Evolutionary conservation across 2,329 filamentous ascomycete species (phyloP), one percentile per base, ranked within the genome.

Genomic region (Colletotrichum tropicale): DNA sequence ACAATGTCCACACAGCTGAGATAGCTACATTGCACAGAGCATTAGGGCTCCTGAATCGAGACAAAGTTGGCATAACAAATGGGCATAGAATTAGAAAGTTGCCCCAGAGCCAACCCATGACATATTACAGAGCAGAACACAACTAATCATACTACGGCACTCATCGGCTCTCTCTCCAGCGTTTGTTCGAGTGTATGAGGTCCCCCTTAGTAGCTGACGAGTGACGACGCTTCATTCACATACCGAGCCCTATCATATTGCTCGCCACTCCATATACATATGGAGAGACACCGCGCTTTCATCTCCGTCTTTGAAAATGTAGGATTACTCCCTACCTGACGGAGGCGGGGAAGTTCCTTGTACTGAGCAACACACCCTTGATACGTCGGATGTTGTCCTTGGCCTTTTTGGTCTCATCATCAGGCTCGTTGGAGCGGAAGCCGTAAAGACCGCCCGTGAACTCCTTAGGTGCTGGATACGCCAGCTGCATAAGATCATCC

Each of bases 311-410:
- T n/a, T 36, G n/a, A 18, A 18, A 34, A 62, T 32, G n/a, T 32
- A 28, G 28, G 30, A n/a, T 21, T 21, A 36, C n/a, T 62, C n/a
- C 26, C 21, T 62, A 83, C 67, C 81, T 81, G 38, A 85, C 81
- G 52, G 85, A 86, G 4, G 84, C 80, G n/a, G 93, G 93, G 78
- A 96, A 96, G 80, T 91, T 94, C 80, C 93, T 91, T 6, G 94
- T 91, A 80, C 92, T 95, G 71, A 98, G 84, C 78, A 97, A 86
- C 13, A 95, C 91, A 2, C 95, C 95, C 86, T 98, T 98, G 56
- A 97, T 91, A 72, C 94, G 90, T 78, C 95, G 87, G 67, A 98
- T 96, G 76, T 93, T 94, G 78, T 92, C 92, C 85, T 94, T 94
- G 24, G 94, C 88, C 81, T 91, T 92, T 77, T 91, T 91, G 79